Conservation (phyloP, 495 filamentous ascomycete species). For the Usnea hakonensis region DNA sequence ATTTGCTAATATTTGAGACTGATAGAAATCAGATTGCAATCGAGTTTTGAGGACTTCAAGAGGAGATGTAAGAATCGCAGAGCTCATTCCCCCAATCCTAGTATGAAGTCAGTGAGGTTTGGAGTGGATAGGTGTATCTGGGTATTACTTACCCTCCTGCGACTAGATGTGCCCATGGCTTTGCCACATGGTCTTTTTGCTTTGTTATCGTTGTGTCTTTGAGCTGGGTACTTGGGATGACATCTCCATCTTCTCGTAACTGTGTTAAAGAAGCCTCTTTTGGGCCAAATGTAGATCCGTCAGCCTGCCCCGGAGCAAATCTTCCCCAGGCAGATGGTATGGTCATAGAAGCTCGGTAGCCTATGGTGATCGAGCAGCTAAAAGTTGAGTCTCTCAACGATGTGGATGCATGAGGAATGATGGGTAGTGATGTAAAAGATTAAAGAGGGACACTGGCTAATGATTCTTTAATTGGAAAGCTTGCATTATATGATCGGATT, state of each 20-base stretch:
- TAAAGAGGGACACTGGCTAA: no score
- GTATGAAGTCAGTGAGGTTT: conserved; percentile 16
- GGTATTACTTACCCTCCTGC: conserved; percentile 68
- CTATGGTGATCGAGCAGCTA: neutral
- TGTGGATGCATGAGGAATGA: neutral
- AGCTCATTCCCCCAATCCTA: conserved; percentile 80
- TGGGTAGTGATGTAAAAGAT: no score
- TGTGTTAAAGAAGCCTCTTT: conserved; percentile 38
- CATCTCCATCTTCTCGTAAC: conserved; percentile 55
- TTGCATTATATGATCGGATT: no score
- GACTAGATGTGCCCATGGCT: conserved; percentile 83
- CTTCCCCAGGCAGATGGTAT: conserved; percentile 11
- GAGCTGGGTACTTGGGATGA: conserved; percentile 37
- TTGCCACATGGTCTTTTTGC: conserved; percentile 47
- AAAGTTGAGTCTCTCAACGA: neutral
- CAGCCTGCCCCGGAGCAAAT: conserved; percentile 15
- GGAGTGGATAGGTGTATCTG: neutral
- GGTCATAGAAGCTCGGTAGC: conserved; percentile 19
- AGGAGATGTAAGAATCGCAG: conserved; percentile 76
- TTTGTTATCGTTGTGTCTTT: conserved; percentile 30
- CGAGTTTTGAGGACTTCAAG: conserved; percentile 88
- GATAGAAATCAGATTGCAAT: conserved; percentile 86
- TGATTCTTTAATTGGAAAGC: no score
- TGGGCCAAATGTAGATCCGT: neutral
- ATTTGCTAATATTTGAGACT: conserved; percentile 48